A percentile compares a stretch with the other conserved stretches of the same genome.
phyloP scores from a whole-genome alignment of 2,329 filamentous ascomycete species.

The Herpotrichia juniperi region DNA sequence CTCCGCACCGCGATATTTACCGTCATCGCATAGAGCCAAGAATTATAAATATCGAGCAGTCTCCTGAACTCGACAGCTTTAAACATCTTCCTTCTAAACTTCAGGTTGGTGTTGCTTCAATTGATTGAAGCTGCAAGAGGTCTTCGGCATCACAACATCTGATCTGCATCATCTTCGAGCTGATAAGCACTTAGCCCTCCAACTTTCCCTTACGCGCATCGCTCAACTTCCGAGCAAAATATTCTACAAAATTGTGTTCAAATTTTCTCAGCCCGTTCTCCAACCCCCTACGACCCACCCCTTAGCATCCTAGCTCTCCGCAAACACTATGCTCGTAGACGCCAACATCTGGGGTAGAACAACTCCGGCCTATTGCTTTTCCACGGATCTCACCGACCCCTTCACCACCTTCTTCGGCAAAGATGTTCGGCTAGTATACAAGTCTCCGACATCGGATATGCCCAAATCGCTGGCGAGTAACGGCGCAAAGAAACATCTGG shows the following conservation, averaged over 20 bases:
- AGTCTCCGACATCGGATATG: slow-evolving; percentile 57
- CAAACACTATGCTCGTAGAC: slow-evolving; percentile 56
- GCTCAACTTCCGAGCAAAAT: no score
- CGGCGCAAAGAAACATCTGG: slow-evolving; percentile 59
- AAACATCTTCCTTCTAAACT: no score
- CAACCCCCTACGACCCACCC: slow-evolving; percentile 53
- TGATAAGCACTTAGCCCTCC: background rate
- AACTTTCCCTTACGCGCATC: background rate
- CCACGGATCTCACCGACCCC: slow-evolving; percentile 55
- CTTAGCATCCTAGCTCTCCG: slow-evolving; percentile 57
- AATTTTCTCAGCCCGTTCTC: slow-evolving; percentile 58
- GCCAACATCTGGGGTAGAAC: slow-evolving; percentile 65
- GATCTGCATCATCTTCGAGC: no score
- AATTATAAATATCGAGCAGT: no score
- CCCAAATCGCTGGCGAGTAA: slow-evolving; percentile 62
- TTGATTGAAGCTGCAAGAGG: no score
- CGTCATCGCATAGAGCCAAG: background rate
- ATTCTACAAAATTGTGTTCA: slow-evolving; percentile 16
- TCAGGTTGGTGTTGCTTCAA: no score
- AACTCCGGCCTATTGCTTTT: slow-evolving; percentile 64
- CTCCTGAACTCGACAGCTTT: no score
- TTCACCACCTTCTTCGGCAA: slow-evolving; percentile 64
- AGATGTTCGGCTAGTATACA: slow-evolving; percentile 65
- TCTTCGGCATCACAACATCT: no score
- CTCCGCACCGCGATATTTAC: background rate